A percentile compares a stretch with the other conserved stretches of the same genome.
phyloP scores from a whole-genome alignment of 225 moss, liverwort and hornwort species.

The Polytrichum commune region DNA sequence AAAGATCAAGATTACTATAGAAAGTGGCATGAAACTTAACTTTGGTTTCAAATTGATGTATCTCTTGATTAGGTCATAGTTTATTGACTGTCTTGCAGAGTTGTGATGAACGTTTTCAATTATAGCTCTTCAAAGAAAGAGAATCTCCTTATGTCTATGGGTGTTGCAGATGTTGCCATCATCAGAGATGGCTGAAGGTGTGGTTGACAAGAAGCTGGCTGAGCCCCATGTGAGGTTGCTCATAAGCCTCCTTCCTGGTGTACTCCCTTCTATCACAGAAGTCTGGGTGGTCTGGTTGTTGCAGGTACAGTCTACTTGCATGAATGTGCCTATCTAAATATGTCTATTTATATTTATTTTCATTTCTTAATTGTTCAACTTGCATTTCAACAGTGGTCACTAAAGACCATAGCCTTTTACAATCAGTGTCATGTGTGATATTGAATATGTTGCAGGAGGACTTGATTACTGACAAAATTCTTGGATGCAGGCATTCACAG shows the following conservation, averaged over 20 bases:
- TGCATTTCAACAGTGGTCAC: too few species aligned
- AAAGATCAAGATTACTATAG: too few species aligned
- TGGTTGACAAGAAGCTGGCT: constrained; percentile 59
- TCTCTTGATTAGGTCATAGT: too few species aligned
- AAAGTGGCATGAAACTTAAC: too few species aligned
- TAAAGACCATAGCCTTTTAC: too few species aligned
- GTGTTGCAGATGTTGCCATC: constrained; percentile 81
- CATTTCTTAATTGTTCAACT: too few species aligned
- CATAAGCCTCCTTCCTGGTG: constrained; percentile 56
- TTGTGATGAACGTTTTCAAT: neutral
- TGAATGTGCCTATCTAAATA: neutral
- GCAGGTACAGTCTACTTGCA: constrained; percentile 44
- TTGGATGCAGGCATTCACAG: constrained; percentile 70
- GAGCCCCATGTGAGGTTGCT: constrained; percentile 76
- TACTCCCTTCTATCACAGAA: constrained; percentile 46
- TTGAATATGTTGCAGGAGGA: too few species aligned
- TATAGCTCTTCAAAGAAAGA: neutral
- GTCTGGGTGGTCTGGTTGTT: constrained; percentile 67
- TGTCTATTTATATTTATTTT: too few species aligned
- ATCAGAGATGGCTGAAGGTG: constrained; percentile 74
- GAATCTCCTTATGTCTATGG: constrained; percentile 3
- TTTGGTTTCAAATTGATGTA: too few species aligned
- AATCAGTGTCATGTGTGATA: too few species aligned
- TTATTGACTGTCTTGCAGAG: neutral
- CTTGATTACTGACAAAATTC: constrained; percentile 11